Base-by-base conservation (phyloP, 805 yeast genomes). In the Candida nanaspora region DNA sequence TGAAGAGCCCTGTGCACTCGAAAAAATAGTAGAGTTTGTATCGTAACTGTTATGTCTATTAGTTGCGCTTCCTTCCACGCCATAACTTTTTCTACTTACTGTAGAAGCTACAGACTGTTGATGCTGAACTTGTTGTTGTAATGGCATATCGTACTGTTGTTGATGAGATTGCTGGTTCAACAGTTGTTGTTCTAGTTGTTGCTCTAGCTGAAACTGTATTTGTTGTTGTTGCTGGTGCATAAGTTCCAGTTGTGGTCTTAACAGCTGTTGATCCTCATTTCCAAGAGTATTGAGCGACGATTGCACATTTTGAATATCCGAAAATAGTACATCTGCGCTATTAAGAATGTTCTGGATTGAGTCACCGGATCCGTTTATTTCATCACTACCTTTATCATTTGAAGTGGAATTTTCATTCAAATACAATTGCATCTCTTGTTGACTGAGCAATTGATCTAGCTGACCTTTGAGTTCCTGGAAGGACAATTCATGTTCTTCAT, bases 121-220 rank as follows among this genome's bases (percentile, higher is more conserved):
- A 18, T 33, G 36, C 22, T 21, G 30, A 9, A 6, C 22, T 20
- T 20, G 30, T 20, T n/a, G 15, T 21, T 30, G 38, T 18, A 3
- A 14, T n/a, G 22, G 37, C 16, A 10, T 19, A 7, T 29, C 14
- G 10, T 36, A 30, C 19, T 19, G n/a, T 22, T 38, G 40, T 10
- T 30, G 22, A 11, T 41, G 26, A 14, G 34, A 33, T 15, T 44
- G 42, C 15, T 28, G 39, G n/a, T 43, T 36, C 29, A 15, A 23
- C 13, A 21, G 33, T n/a, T 33, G 36, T n/a, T 33, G 32, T 33
- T 22, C 16, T 21, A 23, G 13, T 23, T 39, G 41, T 20, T 32
- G 41, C 26, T 39, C 37, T 7, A 21, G 16, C 15, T 33, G 31
- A 25, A 26, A 15, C 8, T 23, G 27, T 15, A 23, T 26, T 18